A percentile compares a stretch with the other conserved stretches of the same genome.
Evolutionary conservation across 129 eudicot species (phyloP).

Genomic region (Kitagawia praeruptora): DNA sequence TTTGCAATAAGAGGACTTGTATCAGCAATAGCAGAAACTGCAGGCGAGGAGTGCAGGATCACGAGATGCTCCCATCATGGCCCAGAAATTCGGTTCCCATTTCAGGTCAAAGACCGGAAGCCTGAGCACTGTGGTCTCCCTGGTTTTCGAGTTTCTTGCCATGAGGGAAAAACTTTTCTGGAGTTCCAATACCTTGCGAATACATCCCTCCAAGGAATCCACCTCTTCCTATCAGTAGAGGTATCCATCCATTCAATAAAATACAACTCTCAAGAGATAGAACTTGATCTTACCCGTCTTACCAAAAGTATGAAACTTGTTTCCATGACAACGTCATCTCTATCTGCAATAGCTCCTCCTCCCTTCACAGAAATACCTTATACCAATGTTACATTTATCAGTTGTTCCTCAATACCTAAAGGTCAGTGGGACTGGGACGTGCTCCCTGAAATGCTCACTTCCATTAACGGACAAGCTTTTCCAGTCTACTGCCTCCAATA

Average conservation of each 20-base stretch:
- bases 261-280: not conserved
- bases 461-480: not conserved
- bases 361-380: too few relatives aligned
- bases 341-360: not conserved
- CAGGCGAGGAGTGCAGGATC: not conserved
- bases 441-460: not conserved
- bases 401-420: not conserved
- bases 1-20: not conserved
- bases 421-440: too few relatives aligned
- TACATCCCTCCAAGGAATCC: not conserved
- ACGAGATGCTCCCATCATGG: not conserved
- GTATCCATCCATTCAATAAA: conserved; percentile 17
- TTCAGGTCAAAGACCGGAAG: not conserved
- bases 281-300: not conserved
- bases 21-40: not conserved
- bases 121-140: not conserved
- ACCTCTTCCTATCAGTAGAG: conserved; percentile 11
- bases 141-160: not conserved
- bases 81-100: not conserved
- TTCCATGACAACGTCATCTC: not conserved
- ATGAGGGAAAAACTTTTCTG: not conserved
- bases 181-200: not conserved
- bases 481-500: not conserved
- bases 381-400: not conserved
- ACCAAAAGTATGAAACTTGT: not conserved